Evolutionary conservation across 306 rosid genomes (phyloP).

Genomic region (Ochetophila trinervis): DNA sequence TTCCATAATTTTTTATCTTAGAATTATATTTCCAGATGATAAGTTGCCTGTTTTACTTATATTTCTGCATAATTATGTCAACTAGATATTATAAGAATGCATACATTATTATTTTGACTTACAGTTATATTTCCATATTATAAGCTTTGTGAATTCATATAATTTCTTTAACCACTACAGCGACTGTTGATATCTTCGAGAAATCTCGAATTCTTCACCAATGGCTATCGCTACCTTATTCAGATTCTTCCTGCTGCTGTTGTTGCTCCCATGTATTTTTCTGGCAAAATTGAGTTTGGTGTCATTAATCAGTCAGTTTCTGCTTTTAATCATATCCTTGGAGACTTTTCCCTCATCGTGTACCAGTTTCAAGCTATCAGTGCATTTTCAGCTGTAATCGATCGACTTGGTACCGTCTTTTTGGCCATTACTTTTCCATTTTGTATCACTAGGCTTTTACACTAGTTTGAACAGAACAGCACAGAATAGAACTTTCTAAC

Average conservation of each 20-base stretch:
- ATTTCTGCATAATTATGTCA: background rate
- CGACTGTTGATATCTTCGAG: conserved; percentile 82
- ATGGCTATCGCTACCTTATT: conserved; percentile 85
- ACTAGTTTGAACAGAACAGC: background rate
- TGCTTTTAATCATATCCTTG: conserved; percentile 92
- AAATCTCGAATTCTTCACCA: conserved; percentile 91
- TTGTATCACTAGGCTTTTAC: conserved; percentile 15
- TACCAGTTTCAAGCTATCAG: conserved; percentile 92
- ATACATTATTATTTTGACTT: background rate
- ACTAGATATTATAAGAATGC: background rate
- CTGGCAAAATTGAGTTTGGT: conserved; percentile 97
- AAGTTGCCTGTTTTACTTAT: conserved; percentile 6
- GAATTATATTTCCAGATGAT: background rate
- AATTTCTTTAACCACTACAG: conserved; percentile 42
- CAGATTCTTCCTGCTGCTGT: conserved; percentile 98
- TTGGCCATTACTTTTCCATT: conserved; percentile 9
- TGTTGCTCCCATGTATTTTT: conserved; percentile 95
- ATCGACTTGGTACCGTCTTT: conserved; percentile 72
- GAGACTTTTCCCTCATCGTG: conserved; percentile 87
- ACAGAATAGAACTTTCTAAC: background rate
- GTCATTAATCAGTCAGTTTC: conserved; percentile 95
- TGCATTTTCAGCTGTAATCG: conserved; percentile 93
- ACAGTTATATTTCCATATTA: background rate
- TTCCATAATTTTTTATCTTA: background rate
- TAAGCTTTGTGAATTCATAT: conserved; percentile 6